Percentiles rank a stretch among this genome's conserved stretches.
Conservation (phyloP, 768 basidiomycete genomes). For the Chalciporus sphaerocephalus region DNA sequence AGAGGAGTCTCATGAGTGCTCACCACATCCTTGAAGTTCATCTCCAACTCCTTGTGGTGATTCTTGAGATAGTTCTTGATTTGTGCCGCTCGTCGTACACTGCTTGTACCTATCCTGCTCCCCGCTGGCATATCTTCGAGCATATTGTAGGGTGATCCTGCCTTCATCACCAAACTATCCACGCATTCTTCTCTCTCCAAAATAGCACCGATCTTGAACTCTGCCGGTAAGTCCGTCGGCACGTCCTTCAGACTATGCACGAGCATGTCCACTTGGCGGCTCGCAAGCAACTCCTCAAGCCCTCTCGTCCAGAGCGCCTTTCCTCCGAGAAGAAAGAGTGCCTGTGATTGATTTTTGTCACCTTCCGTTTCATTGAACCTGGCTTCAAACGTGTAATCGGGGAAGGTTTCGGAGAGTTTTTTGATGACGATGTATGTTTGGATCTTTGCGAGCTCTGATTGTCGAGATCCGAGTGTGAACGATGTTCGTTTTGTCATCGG, state of each 20-base stretch:
- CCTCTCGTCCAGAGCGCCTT: constrained; percentile 96
- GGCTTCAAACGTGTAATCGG: constrained; percentile 46
- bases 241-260: constrained; percentile 93
- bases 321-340: constrained; percentile 87
- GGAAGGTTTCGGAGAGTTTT: constrained; percentile 54
- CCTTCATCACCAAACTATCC: constrained; percentile 84
- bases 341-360: constrained; percentile 87
- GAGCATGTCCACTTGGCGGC: constrained; percentile 79
- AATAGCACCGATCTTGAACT: constrained; percentile 82
- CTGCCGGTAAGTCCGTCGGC: constrained; percentile 79
- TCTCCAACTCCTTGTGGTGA: constrained; percentile 21
- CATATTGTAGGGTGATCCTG: constrained; percentile 60
- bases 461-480: constrained; percentile 83
- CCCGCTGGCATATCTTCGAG: constrained; percentile 84
- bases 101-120: constrained; percentile 92
- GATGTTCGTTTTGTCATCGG: constrained; percentile 35
- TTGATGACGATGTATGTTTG: constrained; percentile 81
- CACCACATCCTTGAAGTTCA: constrained; percentile 87
- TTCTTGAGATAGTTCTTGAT: constrained; percentile 71
- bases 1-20: constrained; percentile 31
- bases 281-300: constrained; percentile 78
- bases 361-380: constrained; percentile 68
- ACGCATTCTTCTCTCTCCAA: constrained; percentile 83
- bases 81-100: constrained; percentile 89
- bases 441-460: constrained; percentile 82